Evolutionary conservation across 148 eudicot genomes (phyloP).

Genomic region (Gaultheria prostrata): DNA sequence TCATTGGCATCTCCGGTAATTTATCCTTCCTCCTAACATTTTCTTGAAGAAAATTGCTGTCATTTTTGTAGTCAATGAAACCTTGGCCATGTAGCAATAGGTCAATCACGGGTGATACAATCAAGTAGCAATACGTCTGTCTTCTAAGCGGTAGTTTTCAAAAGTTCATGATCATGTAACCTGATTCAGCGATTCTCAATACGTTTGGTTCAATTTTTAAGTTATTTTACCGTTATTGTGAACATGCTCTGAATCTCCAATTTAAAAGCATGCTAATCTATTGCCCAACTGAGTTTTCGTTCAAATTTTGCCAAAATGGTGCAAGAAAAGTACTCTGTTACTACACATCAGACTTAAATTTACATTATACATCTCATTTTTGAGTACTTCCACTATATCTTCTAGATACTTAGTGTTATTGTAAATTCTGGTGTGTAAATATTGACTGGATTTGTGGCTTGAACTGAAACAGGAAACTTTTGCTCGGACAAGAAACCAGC

Average conservation of each 20-base stretch:
- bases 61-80: background rate
- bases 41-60: background rate
- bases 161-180: background rate
- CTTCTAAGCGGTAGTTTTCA: background rate
- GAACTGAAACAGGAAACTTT: conserved; percentile 34
- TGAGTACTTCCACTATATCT: background rate
- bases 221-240: too few relatives aligned
- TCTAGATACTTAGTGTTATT: background rate
- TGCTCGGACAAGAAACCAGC: conserved; percentile 55
- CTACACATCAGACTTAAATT: background rate
- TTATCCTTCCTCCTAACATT: background rate
- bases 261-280: too few relatives aligned
- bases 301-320: background rate
- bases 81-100: background rate
- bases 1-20: conserved; percentile 46
- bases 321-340: background rate
- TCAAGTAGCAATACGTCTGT: background rate
- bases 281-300: background rate
- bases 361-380: background rate
- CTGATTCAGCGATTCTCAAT: background rate
- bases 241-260: too few relatives aligned
- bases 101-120: background rate
- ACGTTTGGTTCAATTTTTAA: too few relatives aligned
- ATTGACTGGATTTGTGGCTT: background rate
- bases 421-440: background rate